phyloP scores from a whole-genome alignment of 1,139 yeast genomes.

The Lodderomyces theae region DNA sequence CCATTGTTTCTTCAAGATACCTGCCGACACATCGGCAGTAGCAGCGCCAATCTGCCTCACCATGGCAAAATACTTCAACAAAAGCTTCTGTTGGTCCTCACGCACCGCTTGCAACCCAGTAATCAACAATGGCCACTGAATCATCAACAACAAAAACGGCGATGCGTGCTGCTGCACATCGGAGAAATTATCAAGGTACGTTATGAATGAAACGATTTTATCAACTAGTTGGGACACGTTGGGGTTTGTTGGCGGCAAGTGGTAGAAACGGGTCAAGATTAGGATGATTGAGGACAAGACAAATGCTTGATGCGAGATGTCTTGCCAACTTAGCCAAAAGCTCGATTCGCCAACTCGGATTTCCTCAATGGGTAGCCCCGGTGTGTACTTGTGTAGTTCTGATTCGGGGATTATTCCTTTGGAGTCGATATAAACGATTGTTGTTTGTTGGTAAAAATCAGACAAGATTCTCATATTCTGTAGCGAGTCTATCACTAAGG shows the following conservation, averaged over 20 bases:
- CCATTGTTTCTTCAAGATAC: slow-evolving; percentile 41
- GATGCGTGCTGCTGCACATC: slow-evolving; percentile 23
- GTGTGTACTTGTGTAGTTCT: slow-evolving; percentile 11
- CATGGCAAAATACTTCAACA: slow-evolving; percentile 38
- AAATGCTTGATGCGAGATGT: slow-evolving; percentile 30
- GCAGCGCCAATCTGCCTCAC: slow-evolving; percentile 43
- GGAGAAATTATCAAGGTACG: slow-evolving; percentile 19
- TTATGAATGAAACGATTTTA: slow-evolving; percentile 21
- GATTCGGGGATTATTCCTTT: slow-evolving; percentile 12
- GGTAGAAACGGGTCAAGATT: slow-evolving; percentile 25
- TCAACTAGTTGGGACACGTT: slow-evolving; percentile 26
- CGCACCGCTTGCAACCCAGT: slow-evolving; percentile 52
- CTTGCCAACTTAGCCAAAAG: slow-evolving; percentile 31
- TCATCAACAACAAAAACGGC: slow-evolving; percentile 28
- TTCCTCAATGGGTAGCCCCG: slow-evolving; percentile 16
- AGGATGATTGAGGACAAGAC: slow-evolving; percentile 25
- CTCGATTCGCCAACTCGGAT: slow-evolving; percentile 10
- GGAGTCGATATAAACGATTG: slow-evolving; percentile 10
- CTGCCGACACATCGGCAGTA: slow-evolving; percentile 40
- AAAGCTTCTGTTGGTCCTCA: slow-evolving; percentile 37
- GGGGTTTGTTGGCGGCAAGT: slow-evolving; percentile 28
- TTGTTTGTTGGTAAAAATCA: slow-evolving; percentile 20
- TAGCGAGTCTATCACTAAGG: background rate
- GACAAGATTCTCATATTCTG: slow-evolving; percentile 24
- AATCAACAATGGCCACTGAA: slow-evolving; percentile 57